Percentiles rank a stretch among this genome's conserved stretches.
These are phyloP conservation scores for Colletotrichum musae DNA, from an alignment of 2,329 filamentous ascomycete genomes.

Conservation along the genomic window DNA sequence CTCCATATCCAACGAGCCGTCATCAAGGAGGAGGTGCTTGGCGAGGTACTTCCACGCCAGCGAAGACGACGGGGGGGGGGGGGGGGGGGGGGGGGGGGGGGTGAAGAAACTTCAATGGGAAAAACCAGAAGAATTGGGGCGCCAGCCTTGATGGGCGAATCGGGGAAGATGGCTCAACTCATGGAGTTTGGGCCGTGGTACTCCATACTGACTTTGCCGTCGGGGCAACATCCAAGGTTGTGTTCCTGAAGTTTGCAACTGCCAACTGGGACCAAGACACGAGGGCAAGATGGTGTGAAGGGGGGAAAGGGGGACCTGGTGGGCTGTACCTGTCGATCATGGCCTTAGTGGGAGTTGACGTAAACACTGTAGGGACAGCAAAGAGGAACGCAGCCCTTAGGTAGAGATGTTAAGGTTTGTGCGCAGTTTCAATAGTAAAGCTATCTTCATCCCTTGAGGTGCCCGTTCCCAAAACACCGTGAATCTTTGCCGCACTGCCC, in stretches of 20 bases:
- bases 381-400: background rate
- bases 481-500: background rate
- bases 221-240: constrained; percentile 12
- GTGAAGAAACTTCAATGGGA: constrained; percentile 25
- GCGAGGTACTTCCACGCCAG: constrained; percentile 25
- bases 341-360: constrained; percentile 28
- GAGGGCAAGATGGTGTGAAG: constrained; percentile 33
- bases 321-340: constrained; percentile 38
- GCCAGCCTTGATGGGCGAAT: constrained; percentile 24
- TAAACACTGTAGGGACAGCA: constrained; percentile 17
- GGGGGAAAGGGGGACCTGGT: constrained; percentile 1
- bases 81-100: background rate
- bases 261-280: constrained; percentile 21
- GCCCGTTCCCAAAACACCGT: background rate
- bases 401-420: background rate
- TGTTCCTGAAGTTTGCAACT: constrained; percentile 16
- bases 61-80: background rate
- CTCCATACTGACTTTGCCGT: constrained; percentile 3
- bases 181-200: constrained; percentile 16
- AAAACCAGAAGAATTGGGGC: constrained; percentile 7
- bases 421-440: background rate
- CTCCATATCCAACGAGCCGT: constrained; percentile 17
- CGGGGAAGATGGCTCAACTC: constrained; percentile 25
- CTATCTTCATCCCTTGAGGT: no score
- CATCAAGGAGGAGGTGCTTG: constrained; percentile 21